Base-by-base conservation (phyloP, 2,329 filamentous ascomycete species). In the Corynespora cassiicola region DNA sequence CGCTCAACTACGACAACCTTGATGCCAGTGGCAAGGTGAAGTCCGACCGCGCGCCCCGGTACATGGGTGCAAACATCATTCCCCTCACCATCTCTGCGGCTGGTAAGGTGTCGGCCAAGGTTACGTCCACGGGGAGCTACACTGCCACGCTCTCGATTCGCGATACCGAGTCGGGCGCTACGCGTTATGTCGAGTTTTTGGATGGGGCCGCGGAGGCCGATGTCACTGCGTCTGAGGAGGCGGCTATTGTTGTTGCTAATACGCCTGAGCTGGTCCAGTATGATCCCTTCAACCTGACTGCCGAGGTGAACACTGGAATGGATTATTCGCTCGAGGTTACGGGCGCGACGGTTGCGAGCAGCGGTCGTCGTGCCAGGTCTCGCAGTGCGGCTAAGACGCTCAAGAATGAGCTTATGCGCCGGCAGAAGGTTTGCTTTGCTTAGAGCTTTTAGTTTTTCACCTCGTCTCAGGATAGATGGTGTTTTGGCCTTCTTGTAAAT, bases 51-150 rank as follows among this genome's bases (percentile, higher is more conserved):
- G 58, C 61, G 11, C 75, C 75, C 14, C 61, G 64, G 17, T 78
- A 78, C 55, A 74, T 78, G 73, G 76, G 76, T 1, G 68, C 75
- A 33, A 78, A 73, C 54, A 77, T 77, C 45, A 68, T 74, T 26
- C 74, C 74, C 1, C 61, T 78, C 7, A 65, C 65, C 0, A 56
- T 50, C 3, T 63, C 48, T 17, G 59, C 68, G 2, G 23, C 20
- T 5, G 73, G 71, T 39, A 73, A 69, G 2, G 59, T 68, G 2
- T 20, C 20, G 3, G 73, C 71, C 39, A 73, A 69, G 2, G 72
- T 71, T 3, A 73, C 64, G 7, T 26, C 18, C 12, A 21, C 37
- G 0, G 43, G 41, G 3, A 30, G 11, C 16, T 53, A 43, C 39
- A 51, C 52, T 3, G 47, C 46, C n/a, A 53, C 46, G 16, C 54